Base-by-base conservation (phyloP, 176 grass and related monocot genomes). In the Carex pumila region DNA sequence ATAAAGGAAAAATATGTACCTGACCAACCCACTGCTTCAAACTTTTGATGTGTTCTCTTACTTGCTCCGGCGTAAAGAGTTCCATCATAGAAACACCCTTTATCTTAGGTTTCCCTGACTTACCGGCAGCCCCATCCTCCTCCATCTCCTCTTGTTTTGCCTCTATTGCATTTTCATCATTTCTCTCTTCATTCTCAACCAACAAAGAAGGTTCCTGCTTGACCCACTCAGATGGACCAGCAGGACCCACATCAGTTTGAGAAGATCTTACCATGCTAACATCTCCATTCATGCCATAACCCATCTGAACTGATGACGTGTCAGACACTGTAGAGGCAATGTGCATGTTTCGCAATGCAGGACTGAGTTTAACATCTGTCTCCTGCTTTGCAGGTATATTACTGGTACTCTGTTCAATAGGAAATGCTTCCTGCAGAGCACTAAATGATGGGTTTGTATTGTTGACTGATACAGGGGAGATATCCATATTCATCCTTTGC, bases 1-100 rank as follows among this genome's bases (percentile, higher is more conserved):
- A 64, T 81, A 58, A 79, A 47, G 80, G 41, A 53, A 43, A 87
- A 84, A 49, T 79, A 66, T 18, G 81, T 85, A 99, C 97, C 97
- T 99, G 97, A 85, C 97, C 97, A 91, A 99, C 90, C 93, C 93
- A 99, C 80, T 86, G 87, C 85, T 93, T 95, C 80, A 99, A 57
- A 89, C 97, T 92, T 57, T 84, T 84, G 59, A 99, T 96, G 84
- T 99, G 97, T 37, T 93, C 97, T 53, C 71, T 81, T 73, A 96
- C 91, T 89, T 99, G 97, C 85, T 99, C 97, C 58, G 91, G 93
- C 80, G 97, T 99, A 85, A 99, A 99, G 84, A 99, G 85, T 83
- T 99, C 97, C 52, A 89, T 99, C 87, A 99, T 71, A 31, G 97
- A 99, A 85, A 96, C 97, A 84, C 97, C 97, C 83, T 99, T 96